Evolutionary conservation across 2,329 filamentous ascomycete genomes (phyloP).

Genomic region (Rhinocladiella similis): DNA sequence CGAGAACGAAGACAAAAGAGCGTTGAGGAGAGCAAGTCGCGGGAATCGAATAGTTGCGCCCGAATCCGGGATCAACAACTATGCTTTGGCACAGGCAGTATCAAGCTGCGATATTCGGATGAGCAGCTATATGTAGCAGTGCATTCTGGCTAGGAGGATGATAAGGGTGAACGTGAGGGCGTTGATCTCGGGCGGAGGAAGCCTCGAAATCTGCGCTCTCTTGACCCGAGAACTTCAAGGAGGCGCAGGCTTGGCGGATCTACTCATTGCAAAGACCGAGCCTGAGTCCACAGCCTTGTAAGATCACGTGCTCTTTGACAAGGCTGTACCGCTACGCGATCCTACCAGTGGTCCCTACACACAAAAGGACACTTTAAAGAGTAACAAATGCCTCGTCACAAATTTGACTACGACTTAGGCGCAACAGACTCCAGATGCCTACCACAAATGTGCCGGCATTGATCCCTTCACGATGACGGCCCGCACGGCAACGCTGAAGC

Average conservation of each 20-base stretch:
- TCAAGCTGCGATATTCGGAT: not conserved
- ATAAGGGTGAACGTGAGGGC: not conserved
- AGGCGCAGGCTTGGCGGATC: not conserved
- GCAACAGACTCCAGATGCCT: no score
- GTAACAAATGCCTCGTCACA: no score
- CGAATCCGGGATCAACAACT: no score
- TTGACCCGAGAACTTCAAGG: not conserved
- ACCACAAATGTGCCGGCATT: not conserved
- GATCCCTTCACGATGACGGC: not conserved
- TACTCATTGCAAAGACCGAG: not conserved
- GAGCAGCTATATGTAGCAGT: not conserved
- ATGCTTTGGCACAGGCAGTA: no score
- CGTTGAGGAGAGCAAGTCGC: no score
- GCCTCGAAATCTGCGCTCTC: not conserved
- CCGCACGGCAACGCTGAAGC: slow-evolving; percentile 7
- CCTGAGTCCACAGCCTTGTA: no score
- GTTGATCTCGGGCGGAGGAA: not conserved
- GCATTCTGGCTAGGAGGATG: not conserved
- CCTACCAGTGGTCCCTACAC: not conserved
- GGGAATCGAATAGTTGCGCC: no score
- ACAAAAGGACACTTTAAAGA: not conserved
- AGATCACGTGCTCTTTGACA: not conserved
- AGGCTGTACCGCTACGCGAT: not conserved
- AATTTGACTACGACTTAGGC: no score
- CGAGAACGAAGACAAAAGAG: no score